Evolutionary conservation across 345 rosid species (phyloP), one percentile per base, ranked within the genome.

Genomic region (Eucalyptus regnans): DNA sequence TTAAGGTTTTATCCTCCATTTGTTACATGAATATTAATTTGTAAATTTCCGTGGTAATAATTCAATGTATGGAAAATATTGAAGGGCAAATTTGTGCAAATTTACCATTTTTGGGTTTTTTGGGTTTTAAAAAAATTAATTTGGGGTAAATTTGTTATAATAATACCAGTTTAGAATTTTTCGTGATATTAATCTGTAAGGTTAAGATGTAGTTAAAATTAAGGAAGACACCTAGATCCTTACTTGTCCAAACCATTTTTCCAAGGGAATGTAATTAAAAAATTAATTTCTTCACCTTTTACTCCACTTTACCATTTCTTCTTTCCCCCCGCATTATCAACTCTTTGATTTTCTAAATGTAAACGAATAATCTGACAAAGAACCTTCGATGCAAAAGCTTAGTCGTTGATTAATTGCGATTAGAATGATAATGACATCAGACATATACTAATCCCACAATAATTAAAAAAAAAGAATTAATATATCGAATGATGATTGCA

Each of bases 91-190:
- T 3, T 52, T 52, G 58, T 18, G 2, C 58, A 20, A 52, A 52
- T 52, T 52, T 52, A 8, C 4, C 10, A 52, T 52, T 52, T 52
- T 52, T 0, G 0, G 2, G 58, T 7, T 52, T 3, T 52, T 52
- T 52, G 0, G 0, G 2, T 52, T n/a, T n/a, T n/a, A 18, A 52
- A 52, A 52, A 52, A 52, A 52, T 2, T 18, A 7, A 7, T 3
- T 52, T 52, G 3, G 1, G 1, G 0, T 52, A 52, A 52, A 52
- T 52, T 52, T 7, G 0, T 52, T 0, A 52, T 0, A 8, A 0
- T 52, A 3, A 0, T 52, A 52, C 0, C 1, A 8, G 0, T 52
- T 3, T 52, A 0, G 0, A 1, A 52, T 52, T 52, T 52, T 20
- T 52, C 2, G 0, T 52, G 10, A 52, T 52, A 20, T 52, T 1